Percentiles rank a stretch among this genome's conserved stretches.
These are phyloP conservation scores for Colletotrichum lupini DNA, from an alignment of 2,329 filamentous ascomycete species.

Conservation along the genomic window DNA sequence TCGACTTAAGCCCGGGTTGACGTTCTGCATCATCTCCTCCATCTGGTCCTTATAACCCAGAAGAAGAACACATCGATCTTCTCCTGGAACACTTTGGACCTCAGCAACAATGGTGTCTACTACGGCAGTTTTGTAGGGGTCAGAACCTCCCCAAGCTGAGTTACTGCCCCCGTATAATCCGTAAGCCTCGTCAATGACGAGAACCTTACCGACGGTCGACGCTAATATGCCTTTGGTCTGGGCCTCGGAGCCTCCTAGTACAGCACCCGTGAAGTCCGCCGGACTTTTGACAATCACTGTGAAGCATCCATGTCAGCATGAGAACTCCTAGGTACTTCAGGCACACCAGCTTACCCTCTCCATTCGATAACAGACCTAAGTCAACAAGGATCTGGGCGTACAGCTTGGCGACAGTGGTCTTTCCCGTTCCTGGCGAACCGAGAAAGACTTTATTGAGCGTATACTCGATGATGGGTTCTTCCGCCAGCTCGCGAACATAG, in stretches of 20 bases:
- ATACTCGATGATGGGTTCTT: slow-evolving; percentile 68
- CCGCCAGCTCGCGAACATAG: slow-evolving; percentile 72
- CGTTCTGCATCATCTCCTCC: slow-evolving; percentile 78
- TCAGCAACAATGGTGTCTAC: slow-evolving; percentile 81
- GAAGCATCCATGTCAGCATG: background rate
- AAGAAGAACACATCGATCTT: slow-evolving; percentile 78
- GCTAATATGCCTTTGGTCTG: slow-evolving; percentile 79
- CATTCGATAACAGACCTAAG: slow-evolving; percentile 73
- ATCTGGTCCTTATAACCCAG: slow-evolving; percentile 78
- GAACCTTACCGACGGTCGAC: slow-evolving; percentile 75
- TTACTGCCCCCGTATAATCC: slow-evolving; percentile 62
- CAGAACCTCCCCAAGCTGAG: slow-evolving; percentile 35
- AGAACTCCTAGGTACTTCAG: background rate
- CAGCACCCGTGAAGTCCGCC: slow-evolving; percentile 75
- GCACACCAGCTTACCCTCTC: slow-evolving; percentile 62
- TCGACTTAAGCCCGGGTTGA: slow-evolving; percentile 75
- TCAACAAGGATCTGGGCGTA: slow-evolving; percentile 77
- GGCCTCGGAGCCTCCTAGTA: slow-evolving; percentile 74
- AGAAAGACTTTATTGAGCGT: slow-evolving; percentile 77
- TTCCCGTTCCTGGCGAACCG: slow-evolving; percentile 79
- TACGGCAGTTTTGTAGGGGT: slow-evolving; percentile 70
- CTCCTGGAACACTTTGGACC: slow-evolving; percentile 75
- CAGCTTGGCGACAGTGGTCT: slow-evolving; percentile 79
- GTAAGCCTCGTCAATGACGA: slow-evolving; percentile 86
- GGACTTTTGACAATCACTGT: slow-evolving; percentile 77